Evolutionary conservation across 1,139 yeast species (phyloP).

Genomic region (Geotrichum citri-aurantii): DNA sequence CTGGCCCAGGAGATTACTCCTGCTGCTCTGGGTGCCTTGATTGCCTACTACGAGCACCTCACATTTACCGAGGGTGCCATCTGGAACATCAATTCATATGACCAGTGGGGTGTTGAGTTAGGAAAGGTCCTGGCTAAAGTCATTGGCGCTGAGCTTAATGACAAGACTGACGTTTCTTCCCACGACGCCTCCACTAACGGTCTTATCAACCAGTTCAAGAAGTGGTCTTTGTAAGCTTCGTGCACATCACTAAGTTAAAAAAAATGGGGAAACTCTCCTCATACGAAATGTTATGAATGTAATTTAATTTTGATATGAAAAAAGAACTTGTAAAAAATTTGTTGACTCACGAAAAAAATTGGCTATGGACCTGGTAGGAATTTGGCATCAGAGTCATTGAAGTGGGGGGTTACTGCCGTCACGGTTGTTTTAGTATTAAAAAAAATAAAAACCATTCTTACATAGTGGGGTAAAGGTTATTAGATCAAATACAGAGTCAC

Average conservation of each 20-base stretch:
- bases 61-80: conserved; percentile 98
- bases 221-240: conserved; percentile 54
- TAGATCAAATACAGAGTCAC: too few relatives aligned
- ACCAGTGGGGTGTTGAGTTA: conserved; percentile 99
- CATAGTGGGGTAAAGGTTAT: too few relatives aligned
- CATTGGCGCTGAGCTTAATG: conserved; percentile 81
- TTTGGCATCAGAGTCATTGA: too few relatives aligned
- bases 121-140: conserved; percentile 97
- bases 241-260: neutral
- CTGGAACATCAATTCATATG: conserved; percentile 98
- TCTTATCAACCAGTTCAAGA: conserved; percentile 88
- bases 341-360: too few relatives aligned
- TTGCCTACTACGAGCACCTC: conserved; percentile 94
- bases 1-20: conserved; percentile 95
- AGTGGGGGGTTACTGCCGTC: too few relatives aligned
- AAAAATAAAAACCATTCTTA: too few relatives aligned
- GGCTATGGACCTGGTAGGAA: too few relatives aligned
- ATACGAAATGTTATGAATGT: neutral
- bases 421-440: too few relatives aligned
- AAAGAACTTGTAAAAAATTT: too few relatives aligned
- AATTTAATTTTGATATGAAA: neutral
- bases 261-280: neutral
- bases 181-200: conserved; percentile 92
- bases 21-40: conserved; percentile 88
- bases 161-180: conserved; percentile 47